phyloP scores from a whole-genome alignment of 2,329 filamentous ascomycete genomes.

The Fusarium sp. region DNA sequence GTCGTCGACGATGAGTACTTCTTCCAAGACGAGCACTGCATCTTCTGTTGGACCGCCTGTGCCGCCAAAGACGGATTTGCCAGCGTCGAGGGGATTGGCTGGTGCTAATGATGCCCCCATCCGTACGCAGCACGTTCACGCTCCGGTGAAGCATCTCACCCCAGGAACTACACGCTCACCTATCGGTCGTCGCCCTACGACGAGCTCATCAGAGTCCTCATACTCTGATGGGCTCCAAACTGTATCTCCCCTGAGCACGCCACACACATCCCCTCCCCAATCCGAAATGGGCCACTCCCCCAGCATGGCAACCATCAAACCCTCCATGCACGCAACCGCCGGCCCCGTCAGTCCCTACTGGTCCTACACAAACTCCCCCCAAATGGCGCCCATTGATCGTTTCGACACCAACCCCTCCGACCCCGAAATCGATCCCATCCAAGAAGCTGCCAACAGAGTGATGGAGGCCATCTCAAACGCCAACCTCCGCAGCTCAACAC shows the following conservation, averaged over 20 bases:
- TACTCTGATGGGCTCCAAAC: slow-evolving; percentile 52
- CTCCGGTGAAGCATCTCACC: slow-evolving; percentile 10
- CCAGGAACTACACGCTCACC: slow-evolving; percentile 5
- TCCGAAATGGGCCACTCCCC: slow-evolving; percentile 49
- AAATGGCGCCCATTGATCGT: slow-evolving; percentile 24
- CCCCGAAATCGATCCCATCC: slow-evolving; percentile 42
- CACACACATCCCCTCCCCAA: slow-evolving; percentile 52
- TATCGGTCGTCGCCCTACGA: slow-evolving; percentile 24
- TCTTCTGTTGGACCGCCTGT: slow-evolving; percentile 24
- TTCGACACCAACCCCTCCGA: slow-evolving; percentile 29
- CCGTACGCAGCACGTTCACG: not conserved
- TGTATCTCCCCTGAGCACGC: slow-evolving; percentile 49
- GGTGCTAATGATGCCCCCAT: not conserved
- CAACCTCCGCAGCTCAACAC: slow-evolving; percentile 26
- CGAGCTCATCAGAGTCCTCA: slow-evolving; percentile 51
- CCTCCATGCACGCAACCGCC: not conserved
- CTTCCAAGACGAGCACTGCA: not conserved
- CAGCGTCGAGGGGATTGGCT: not conserved
- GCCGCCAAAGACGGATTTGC: not conserved
- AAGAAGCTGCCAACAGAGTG: slow-evolving; percentile 45
- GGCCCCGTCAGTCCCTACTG: slow-evolving; percentile 33
- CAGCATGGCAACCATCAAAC: slow-evolving; percentile 15
- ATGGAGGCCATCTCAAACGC: slow-evolving; percentile 45
- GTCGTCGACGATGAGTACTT: slow-evolving; percentile 22
- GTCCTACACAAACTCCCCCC: slow-evolving; percentile 35